Evolutionary conservation across 139 green algal genomes (phyloP).

Genomic region (Chlamydomonas sp.): DNA sequence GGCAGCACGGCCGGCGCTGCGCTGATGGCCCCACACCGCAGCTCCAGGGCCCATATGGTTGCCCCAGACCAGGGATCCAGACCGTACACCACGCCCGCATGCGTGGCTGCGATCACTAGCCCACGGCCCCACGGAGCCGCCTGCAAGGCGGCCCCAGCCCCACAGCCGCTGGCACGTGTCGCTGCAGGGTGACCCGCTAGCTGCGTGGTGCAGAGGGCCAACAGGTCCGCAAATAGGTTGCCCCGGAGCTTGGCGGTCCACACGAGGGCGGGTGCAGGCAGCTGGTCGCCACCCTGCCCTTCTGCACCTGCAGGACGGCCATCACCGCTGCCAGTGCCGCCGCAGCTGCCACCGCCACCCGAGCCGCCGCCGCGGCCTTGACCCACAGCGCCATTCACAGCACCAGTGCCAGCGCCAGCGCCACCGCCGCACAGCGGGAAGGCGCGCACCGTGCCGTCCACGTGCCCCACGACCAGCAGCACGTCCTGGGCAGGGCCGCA

Average conservation of each 20-base stretch:
- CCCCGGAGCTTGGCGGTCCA: conserved; percentile 3
- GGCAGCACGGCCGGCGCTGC: neutral
- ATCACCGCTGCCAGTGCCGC: neutral
- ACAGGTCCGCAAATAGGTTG: conserved; percentile 31
- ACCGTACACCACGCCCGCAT: conserved; percentile 29
- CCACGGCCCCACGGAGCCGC: neutral
- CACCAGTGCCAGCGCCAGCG: neutral
- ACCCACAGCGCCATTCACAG: neutral
- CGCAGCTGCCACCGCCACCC: no score
- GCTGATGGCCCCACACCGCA: conserved; percentile 15
- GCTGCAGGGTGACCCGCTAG: neutral
- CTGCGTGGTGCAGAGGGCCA: no score
- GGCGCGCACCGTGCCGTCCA: conserved; percentile 31
- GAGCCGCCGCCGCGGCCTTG: neutral
- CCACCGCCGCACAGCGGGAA: neutral
- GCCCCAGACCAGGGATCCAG: neutral
- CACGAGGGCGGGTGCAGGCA: neutral
- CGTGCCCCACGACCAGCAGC: conserved; percentile 15
- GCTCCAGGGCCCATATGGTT: neutral
- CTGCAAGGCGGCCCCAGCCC: neutral
- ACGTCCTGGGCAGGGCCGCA: neutral
- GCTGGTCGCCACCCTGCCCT: neutral
- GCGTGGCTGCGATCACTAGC: conserved; percentile 5
- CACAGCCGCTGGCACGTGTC: neutral
- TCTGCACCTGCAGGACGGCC: neutral